phyloP scores from a whole-genome alignment of 2,329 filamentous ascomycete genomes.

The Fusarium compactum region DNA sequence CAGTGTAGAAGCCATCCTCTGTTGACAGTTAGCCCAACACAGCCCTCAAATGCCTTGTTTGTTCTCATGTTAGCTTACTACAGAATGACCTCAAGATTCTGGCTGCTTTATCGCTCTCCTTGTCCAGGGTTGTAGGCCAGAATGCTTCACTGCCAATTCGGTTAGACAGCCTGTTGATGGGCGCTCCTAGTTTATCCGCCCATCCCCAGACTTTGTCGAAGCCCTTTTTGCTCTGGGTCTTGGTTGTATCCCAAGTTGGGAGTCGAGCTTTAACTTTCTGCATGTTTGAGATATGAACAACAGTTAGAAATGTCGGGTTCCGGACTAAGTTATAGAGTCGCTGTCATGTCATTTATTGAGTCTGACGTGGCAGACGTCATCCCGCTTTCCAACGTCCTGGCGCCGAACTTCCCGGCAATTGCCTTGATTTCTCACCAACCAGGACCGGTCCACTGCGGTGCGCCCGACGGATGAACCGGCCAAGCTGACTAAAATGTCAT shows the following conservation, averaged over 20 bases:
- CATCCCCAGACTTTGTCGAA: constrained; percentile 78
- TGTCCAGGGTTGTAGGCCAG: constrained; percentile 86
- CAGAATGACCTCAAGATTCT: constrained; percentile 87
- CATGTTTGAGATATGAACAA: constrained; percentile 40
- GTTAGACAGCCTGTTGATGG: constrained; percentile 84
- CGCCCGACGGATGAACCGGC: constrained; percentile 12
- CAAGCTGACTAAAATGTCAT: not conserved
- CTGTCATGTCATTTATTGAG: constrained; percentile 13
- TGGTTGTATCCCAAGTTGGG: constrained; percentile 66
- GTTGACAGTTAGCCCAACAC: not conserved
- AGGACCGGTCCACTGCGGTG: not conserved
- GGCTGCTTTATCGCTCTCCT: constrained; percentile 90
- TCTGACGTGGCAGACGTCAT: constrained; percentile 24
- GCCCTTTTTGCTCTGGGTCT: constrained; percentile 69
- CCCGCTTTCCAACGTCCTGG: not conserved
- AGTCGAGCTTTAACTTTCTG: constrained; percentile 52
- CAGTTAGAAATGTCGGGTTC: not conserved
- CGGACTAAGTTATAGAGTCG: not conserved
- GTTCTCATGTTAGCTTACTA: constrained; percentile 64
- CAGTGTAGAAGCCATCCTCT: constrained; percentile 67
- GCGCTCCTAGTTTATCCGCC: constrained; percentile 69
- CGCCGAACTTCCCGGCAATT: constrained; percentile 13
- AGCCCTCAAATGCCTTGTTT: fast-evolving
- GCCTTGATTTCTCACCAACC: constrained; percentile 7
- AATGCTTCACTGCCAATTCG: constrained; percentile 85